Percentiles rank a stretch among this genome's conserved stretches.
phyloP scores from a whole-genome alignment of 164 flowering plant species.

The Magnolia kwangsiensis region DNA sequence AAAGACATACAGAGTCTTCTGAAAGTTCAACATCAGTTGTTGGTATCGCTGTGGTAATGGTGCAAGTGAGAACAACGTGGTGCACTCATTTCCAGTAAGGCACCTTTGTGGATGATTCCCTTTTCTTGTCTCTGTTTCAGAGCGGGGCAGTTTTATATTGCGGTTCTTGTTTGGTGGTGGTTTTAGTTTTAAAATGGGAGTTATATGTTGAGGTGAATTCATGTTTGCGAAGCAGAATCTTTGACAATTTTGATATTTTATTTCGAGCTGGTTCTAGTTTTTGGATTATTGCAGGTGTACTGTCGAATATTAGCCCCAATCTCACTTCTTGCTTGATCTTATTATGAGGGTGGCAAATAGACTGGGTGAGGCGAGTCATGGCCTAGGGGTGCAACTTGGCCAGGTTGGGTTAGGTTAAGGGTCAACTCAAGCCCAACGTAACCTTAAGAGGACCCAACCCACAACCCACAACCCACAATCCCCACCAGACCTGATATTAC shows the following conservation, averaged over 20 bases:
- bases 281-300: background rate
- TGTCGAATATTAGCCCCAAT: too few species aligned
- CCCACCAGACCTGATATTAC: too few species aligned
- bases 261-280: background rate
- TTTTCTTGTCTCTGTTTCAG: background rate
- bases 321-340: too few species aligned
- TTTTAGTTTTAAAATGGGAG: too few species aligned
- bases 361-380: too few species aligned
- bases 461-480: too few species aligned
- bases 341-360: too few species aligned
- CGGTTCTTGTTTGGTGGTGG: background rate
- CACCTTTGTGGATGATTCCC: background rate
- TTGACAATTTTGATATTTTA: background rate
- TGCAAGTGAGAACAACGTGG: background rate
- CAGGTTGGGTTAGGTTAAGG: too few species aligned
- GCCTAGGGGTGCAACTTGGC: too few species aligned
- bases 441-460: too few species aligned
- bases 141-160: background rate
- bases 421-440: too few species aligned
- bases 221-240: background rate
- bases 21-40: background rate
- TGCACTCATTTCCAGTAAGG: background rate
- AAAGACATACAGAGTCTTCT: conserved; percentile 8
- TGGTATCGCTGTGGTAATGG: background rate
- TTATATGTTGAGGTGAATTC: background rate